Conservation (phyloP, 768 basidiomycete genomes). For the Collybia sordida region DNA sequence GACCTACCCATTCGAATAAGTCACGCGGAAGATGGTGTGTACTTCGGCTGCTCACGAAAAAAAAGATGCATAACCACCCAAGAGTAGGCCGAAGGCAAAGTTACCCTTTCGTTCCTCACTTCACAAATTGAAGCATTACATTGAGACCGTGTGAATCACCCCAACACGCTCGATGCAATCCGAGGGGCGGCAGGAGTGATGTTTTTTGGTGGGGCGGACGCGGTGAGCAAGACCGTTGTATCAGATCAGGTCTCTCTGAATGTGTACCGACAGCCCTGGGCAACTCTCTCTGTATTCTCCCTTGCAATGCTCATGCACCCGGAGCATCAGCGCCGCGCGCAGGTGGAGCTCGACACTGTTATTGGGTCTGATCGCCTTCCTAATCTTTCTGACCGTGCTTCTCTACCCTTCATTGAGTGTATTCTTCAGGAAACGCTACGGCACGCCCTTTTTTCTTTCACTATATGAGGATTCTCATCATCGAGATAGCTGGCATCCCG, state of each 20-base stretch:
- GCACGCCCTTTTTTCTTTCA: not conserved
- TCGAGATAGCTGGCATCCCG: constrained; percentile 13
- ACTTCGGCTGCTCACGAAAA: too few relatives aligned
- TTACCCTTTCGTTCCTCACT: too few relatives aligned
- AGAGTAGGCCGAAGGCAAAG: too few relatives aligned
- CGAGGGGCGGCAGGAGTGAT: constrained; percentile 50
- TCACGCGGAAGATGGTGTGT: constrained; percentile 31
- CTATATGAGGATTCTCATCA: not conserved
- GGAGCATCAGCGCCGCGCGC: constrained; percentile 6
- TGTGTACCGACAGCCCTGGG: not conserved
- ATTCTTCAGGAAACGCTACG: constrained; percentile 10
- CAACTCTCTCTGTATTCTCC: constrained; percentile 8
- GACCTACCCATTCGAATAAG: constrained; percentile 26
- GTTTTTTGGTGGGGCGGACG: constrained; percentile 42
- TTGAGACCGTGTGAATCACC: constrained; percentile 20
- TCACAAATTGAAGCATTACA: too few relatives aligned
- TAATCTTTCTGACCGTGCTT: constrained; percentile 13
- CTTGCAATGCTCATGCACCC: constrained; percentile 18
- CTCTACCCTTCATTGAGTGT: constrained; percentile 13
- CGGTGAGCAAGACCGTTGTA: too few relatives aligned
- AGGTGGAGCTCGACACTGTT: not conserved
- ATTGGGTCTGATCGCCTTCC: constrained; percentile 16
- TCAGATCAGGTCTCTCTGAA: too few relatives aligned
- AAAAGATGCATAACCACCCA: too few relatives aligned
- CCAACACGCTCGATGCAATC: constrained; percentile 35